Percentiles rank a stretch among this genome's conserved stretches.
phyloP scores from a whole-genome alignment of 1,139 yeast genomes.

The Yamadazyma dendronema region DNA sequence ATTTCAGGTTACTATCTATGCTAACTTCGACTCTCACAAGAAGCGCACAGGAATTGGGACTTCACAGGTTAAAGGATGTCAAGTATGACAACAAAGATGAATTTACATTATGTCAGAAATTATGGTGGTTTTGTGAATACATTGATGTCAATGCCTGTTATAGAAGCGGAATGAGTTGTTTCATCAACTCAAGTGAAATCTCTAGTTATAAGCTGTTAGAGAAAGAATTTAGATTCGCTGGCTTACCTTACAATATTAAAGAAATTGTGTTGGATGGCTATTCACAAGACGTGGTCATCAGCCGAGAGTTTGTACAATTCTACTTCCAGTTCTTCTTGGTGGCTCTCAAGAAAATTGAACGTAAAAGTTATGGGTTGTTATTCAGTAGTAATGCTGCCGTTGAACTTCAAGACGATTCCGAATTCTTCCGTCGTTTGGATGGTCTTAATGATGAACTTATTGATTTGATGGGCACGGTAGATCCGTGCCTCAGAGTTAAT shows the following conservation, averaged over 20 bases:
- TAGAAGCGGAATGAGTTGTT: conserved; percentile 58
- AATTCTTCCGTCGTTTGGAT: conserved; percentile 9
- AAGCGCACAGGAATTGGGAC: conserved; percentile 62
- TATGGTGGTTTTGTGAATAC: conserved; percentile 59
- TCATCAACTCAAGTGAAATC: conserved; percentile 47
- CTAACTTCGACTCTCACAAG: conserved; percentile 52
- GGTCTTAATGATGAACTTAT: conserved; percentile 18
- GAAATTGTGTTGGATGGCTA: conserved; percentile 9
- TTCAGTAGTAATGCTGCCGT: conserved; percentile 16
- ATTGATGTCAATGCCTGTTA: conserved; percentile 54
- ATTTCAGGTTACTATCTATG: conserved; percentile 40
- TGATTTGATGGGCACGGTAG: conserved; percentile 17
- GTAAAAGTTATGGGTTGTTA: conserved; percentile 19
- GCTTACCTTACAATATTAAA: conserved; percentile 1
- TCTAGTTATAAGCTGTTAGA: conserved; percentile 18
- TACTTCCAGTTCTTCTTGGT: conserved; percentile 3
- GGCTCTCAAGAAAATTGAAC: conserved; percentile 20
- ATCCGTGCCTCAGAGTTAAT: conserved; percentile 20
- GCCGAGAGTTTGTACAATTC: conserved; percentile 1
- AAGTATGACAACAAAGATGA: not conserved
- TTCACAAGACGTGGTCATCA: conserved; percentile 2
- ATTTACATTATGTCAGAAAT: conserved; percentile 25
- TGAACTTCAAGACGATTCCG: conserved; percentile 7
- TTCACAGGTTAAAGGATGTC: conserved; percentile 44
- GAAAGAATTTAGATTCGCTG: conserved; percentile 2